Evolutionary conservation across 1,284 basidiomycete species (phyloP).

Genomic region (Cryptococcus floricola): DNA sequence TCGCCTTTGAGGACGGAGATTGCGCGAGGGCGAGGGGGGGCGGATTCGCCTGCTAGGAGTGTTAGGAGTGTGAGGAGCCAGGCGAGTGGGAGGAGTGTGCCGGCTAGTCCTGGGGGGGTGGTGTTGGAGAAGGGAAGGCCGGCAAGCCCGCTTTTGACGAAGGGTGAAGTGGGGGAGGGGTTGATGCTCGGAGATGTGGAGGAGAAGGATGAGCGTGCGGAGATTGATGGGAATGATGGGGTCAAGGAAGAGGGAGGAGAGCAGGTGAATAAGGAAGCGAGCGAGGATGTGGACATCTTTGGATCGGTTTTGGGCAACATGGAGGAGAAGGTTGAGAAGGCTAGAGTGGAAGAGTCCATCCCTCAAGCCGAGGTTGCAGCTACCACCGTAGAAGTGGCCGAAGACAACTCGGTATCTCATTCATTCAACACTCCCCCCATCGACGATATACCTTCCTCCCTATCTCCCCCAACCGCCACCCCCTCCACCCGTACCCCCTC

Average conservation of each 20-base stretch:
- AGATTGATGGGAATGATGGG: not conserved
- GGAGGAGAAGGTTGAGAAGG: not conserved
- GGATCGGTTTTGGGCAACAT: not conserved
- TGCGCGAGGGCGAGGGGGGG: not conserved
- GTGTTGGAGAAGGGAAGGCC: slow-evolving; percentile 2
- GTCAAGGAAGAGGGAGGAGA: slow-evolving; percentile 2
- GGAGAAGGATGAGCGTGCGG: not conserved
- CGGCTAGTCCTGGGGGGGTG: too few relatives aligned
- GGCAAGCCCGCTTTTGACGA: slow-evolving; percentile 11
- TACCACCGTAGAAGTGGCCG: not conserved
- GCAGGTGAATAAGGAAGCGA: slow-evolving; percentile 9
- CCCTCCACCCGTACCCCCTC: too few relatives aligned
- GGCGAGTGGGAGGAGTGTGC: too few relatives aligned
- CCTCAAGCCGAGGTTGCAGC: too few relatives aligned
- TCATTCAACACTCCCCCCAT: not conserved
- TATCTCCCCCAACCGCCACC: too few relatives aligned
- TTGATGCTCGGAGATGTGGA: not conserved
- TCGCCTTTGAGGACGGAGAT: slow-evolving; percentile 5
- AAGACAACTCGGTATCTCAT: not conserved
- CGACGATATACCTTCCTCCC: not conserved
- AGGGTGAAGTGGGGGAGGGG: not conserved
- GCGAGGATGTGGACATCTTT: too few relatives aligned
- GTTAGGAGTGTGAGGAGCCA: too few relatives aligned
- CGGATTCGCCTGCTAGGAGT: not conserved
- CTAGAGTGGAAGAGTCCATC: too few relatives aligned